phyloP scores from a whole-genome alignment of 2,329 filamentous ascomycete species.

The Pseudogymnoascus sp. region DNA sequence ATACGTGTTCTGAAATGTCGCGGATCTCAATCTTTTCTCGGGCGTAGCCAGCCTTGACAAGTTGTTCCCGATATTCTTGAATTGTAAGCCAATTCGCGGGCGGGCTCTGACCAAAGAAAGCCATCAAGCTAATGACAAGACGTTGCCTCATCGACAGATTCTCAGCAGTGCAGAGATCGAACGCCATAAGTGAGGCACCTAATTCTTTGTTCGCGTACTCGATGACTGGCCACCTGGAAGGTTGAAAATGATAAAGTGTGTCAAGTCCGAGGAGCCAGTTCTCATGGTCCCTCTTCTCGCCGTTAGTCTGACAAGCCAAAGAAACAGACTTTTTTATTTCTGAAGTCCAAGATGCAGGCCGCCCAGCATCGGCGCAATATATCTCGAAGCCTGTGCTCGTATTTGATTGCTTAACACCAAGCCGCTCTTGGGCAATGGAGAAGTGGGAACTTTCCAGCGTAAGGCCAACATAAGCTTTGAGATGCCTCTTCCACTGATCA shows the following conservation, averaged over 20 bases:
- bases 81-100: constrained; percentile 13
- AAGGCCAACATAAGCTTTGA: constrained; percentile 12
- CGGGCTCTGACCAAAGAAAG: constrained; percentile 9
- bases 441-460: constrained; percentile 11
- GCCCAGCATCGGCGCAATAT: constrained; percentile 13
- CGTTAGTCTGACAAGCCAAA: neutral
- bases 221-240: constrained; percentile 12
- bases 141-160: constrained; percentile 8
- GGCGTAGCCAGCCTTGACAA: constrained; percentile 42
- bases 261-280: constrained; percentile 14
- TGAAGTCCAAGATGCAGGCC: constrained; percentile 9
- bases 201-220: constrained; percentile 10
- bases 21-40: constrained; percentile 33
- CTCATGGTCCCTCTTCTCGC: neutral
- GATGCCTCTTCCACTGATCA: neutral
- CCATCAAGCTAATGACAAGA: constrained; percentile 5
- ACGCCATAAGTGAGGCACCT: constrained; percentile 13
- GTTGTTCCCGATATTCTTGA: constrained; percentile 35
- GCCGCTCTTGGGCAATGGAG: constrained; percentile 10
- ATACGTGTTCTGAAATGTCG: constrained; percentile 47
- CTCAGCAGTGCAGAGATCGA: constrained; percentile 10
- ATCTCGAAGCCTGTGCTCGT: constrained; percentile 8
- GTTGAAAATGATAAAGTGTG: constrained; percentile 12
- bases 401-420: neutral
- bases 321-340: constrained; percentile 9